Evolutionary conservation across 805 yeast genomes (phyloP).

Genomic region (Candida orba): DNA sequence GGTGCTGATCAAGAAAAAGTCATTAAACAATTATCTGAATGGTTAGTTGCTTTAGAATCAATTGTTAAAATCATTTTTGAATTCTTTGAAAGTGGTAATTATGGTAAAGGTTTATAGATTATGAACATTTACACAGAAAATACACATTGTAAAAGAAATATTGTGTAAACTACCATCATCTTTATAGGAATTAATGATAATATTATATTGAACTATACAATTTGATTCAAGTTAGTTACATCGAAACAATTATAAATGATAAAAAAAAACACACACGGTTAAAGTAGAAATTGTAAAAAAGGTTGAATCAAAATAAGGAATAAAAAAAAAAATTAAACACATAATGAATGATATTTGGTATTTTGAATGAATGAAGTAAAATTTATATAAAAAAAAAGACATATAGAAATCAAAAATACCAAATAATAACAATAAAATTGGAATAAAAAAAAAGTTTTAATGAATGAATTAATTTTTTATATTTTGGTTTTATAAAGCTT

Average conservation of each 20-base stretch:
- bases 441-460: too few relatives aligned
- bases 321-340: neutral
- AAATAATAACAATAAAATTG: too few relatives aligned
- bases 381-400: too few relatives aligned
- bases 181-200: neutral
- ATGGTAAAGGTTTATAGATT: constrained; percentile 77
- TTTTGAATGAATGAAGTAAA: too few relatives aligned
- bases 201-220: constrained; percentile 1
- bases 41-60: constrained; percentile 73
- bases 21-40: constrained; percentile 50
- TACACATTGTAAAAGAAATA: neutral
- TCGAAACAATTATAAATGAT: too few relatives aligned
- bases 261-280: too few relatives aligned
- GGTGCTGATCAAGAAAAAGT: constrained; percentile 73
- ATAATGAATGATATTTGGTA: too few relatives aligned
- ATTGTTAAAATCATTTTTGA: constrained; percentile 68
- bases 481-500: too few relatives aligned
- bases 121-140: neutral
- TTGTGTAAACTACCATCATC: neutral
- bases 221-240: neutral
- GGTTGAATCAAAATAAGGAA: neutral
- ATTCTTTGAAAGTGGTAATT: constrained; percentile 73
- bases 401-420: too few relatives aligned
- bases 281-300: too few relatives aligned
- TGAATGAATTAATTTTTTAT: too few relatives aligned